Percentiles rank a stretch among this genome's conserved stretches.
Evolutionary conservation across 2,329 filamentous ascomycete genomes (phyloP).

Genomic region (Colletotrichum agaves): DNA sequence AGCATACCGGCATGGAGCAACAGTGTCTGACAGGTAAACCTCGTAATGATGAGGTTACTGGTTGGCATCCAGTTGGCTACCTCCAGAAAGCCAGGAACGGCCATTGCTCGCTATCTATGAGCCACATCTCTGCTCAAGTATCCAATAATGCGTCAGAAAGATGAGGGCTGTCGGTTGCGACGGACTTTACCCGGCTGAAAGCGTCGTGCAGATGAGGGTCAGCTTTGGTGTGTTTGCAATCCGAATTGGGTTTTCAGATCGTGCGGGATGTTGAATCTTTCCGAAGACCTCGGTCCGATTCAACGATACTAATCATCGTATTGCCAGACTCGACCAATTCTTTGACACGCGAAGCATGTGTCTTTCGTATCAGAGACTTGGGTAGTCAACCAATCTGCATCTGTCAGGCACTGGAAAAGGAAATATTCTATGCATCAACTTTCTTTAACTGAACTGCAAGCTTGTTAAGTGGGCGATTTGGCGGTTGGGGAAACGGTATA

Average conservation of each 20-base stretch:
- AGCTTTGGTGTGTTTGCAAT: not conserved
- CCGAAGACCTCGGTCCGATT: slow-evolving; percentile 20
- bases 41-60: not conserved
- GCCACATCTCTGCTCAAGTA: not conserved
- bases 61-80: not conserved
- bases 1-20: slow-evolving; percentile 14
- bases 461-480: slow-evolving; percentile 19
- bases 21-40: not conserved
- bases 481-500: not conserved
- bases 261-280: slow-evolving; percentile 4
- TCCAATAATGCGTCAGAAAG: not conserved
- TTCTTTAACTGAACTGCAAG: not conserved
- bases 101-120: not conserved
- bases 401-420: not conserved
- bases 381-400: not conserved
- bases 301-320: not conserved
- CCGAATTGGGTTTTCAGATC: slow-evolving; percentile 25
- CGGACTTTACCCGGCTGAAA: not conserved
- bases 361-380: not conserved
- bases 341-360: slow-evolving; percentile 15
- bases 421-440: not conserved
- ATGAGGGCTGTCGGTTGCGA: not conserved
- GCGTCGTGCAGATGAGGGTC: not conserved
- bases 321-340: not conserved
- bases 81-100: slow-evolving; percentile 9